Evolutionary conservation across 225 moss, liverwort and hornwort species (phyloP).

Genomic region (Straminergon stramineum): DNA sequence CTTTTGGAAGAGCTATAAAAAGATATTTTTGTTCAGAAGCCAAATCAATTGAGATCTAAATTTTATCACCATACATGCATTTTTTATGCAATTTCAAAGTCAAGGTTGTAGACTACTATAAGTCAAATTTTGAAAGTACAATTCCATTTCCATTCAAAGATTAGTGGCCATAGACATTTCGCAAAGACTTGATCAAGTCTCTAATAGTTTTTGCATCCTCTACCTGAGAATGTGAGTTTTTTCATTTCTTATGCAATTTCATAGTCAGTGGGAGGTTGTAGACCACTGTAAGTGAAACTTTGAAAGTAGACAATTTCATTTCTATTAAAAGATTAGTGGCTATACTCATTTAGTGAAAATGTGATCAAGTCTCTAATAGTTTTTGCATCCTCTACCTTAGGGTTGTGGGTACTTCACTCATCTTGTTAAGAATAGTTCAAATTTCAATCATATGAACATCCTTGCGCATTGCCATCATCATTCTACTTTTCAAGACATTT

Average conservation of each 20-base stretch:
- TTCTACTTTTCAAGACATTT: too few relatives aligned
- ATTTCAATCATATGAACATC: background rate
- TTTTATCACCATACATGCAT: background rate
- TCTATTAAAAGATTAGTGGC: background rate
- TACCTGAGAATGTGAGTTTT: background rate
- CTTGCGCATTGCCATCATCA: background rate
- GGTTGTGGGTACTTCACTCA: background rate
- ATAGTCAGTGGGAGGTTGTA: too few relatives aligned
- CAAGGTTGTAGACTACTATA: background rate
- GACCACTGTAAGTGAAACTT: too few relatives aligned
- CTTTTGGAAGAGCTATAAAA: background rate
- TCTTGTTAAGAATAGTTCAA: background rate
- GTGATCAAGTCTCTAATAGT: too few relatives aligned
- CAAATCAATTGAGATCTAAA: background rate
- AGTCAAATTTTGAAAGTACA: background rate
- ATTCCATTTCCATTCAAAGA: background rate
- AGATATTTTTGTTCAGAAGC: background rate
- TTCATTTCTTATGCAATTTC: background rate
- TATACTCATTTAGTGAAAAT: background rate
- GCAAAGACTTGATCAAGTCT: too few relatives aligned
- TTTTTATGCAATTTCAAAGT: background rate
- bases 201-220: background rate
- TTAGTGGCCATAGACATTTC: background rate
- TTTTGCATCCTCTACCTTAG: background rate
- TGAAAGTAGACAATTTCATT: background rate